These are phyloP conservation scores for Pascua sp. DNA, from an alignment of 1,284 basidiomycete genomes.

Conservation along the genomic window DNA sequence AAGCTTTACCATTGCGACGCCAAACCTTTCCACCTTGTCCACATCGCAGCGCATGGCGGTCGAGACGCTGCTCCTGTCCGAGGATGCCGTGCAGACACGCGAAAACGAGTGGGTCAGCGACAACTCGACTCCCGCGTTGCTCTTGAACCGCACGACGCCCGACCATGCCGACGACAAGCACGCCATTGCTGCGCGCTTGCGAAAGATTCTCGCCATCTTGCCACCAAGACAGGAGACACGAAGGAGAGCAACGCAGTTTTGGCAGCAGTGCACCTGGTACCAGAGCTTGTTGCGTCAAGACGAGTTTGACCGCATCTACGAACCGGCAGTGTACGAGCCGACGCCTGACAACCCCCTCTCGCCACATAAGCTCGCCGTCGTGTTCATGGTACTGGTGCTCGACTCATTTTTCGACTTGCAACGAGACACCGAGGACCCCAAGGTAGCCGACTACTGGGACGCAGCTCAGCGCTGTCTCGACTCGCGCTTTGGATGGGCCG, in stretches of 20 bases:
- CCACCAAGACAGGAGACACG: constrained; percentile 32
- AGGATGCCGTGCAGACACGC: constrained; percentile 29
- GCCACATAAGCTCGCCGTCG: constrained; percentile 44
- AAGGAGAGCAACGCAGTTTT: constrained; percentile 28
- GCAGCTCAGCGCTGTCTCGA: constrained; percentile 42
- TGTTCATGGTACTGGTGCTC: constrained; percentile 41
- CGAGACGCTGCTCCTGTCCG: constrained; percentile 32
- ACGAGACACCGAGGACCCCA: constrained; percentile 25
- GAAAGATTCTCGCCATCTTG: constrained; percentile 28
- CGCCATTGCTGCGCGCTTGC: constrained; percentile 27
- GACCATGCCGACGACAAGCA: constrained; percentile 21
- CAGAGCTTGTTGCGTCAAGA: constrained; percentile 33
- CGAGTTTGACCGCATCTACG: constrained; percentile 39
- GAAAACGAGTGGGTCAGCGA: constrained; percentile 42
- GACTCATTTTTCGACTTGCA: constrained; percentile 38
- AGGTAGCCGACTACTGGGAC: constrained; percentile 38
- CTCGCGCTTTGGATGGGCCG: constrained; percentile 42
- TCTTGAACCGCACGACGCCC: constrained; percentile 20
- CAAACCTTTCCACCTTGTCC: too few relatives aligned
- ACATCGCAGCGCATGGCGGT: constrained; percentile 26
- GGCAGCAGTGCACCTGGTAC: constrained; percentile 35
- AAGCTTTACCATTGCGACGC: too few relatives aligned
- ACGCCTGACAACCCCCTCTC: constrained; percentile 39
- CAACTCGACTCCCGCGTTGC: constrained; percentile 39
- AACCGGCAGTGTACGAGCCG: constrained; percentile 39